Evolutionary conservation across 345 rosid genomes (phyloP).

Genomic region (Trapa incisa): DNA sequence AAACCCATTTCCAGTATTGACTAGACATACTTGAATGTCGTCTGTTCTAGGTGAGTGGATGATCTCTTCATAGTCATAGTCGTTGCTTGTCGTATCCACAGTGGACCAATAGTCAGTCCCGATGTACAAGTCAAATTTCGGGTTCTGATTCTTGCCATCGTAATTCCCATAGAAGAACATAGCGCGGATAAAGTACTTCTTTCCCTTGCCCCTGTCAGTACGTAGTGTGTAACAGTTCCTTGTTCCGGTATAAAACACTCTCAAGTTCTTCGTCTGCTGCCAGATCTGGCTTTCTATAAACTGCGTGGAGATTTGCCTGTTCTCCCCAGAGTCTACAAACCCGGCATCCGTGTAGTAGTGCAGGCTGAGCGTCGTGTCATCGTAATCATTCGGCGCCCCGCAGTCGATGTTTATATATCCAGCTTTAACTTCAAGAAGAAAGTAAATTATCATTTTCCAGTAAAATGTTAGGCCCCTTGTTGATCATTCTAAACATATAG

Average conservation of each 20-base stretch:
- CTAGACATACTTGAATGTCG: conserved; percentile 5
- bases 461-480: neutral
- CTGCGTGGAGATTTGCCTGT: neutral
- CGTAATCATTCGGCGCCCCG: neutral
- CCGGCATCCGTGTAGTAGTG: conserved; percentile 6
- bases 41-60: neutral
- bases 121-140: conserved; percentile 14
- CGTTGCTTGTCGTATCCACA: no score
- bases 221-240: conserved; percentile 17
- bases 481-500: no score
- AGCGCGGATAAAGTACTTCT: conserved; percentile 7
- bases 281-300: neutral
- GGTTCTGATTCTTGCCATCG: conserved; percentile 2
- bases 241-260: conserved; percentile 10
- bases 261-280: neutral
- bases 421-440: neutral
- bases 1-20: conserved; percentile 1
- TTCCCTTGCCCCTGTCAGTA: conserved; percentile 8
- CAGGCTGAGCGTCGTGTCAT: neutral
- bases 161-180: conserved; percentile 15
- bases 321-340: conserved; percentile 9
- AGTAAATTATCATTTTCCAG: neutral
- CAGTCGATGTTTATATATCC: conserved; percentile 20
- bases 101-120: neutral
- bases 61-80: neutral